Base-by-base conservation (phyloP, 176 grass and related monocot species). In the Thinopyrum elongatum region DNA sequence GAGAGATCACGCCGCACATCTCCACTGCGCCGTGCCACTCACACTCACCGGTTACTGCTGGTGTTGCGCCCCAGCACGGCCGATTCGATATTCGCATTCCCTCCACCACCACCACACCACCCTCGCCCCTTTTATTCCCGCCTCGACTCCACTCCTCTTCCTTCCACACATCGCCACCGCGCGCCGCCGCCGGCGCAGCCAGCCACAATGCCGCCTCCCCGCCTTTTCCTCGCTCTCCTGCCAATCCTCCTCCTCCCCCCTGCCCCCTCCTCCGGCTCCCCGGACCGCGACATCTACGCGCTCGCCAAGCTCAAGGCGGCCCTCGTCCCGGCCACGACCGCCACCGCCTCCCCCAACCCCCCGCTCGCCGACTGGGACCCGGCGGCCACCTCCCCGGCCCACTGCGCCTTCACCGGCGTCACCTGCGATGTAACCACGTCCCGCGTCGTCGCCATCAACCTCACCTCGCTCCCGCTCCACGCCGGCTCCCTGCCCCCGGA, bases 291-390 rank as follows among this genome's bases (percentile, higher is more conserved):
- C 46, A 55, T 65, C 36, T 91, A 90, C 57, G 82, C 93, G 5
- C 70, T 97, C 0, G n/a, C 7, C 80, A 95, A 72, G 85, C 46
- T 97, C 9, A 97, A 93, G 51, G 5, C 82, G 0, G 35, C 87
- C 1, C 57, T 98, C n/a, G 22, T 90, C 0, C 90, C 82, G 15
- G 8, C 9, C n/a, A 8, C 90, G 17, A 0, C 62, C 1, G 10
- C 71, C 0, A 2, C 55, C 1, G 16, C 83, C 55, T 16, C 16
- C 25, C 57, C 88, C 21, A 16, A 2, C 7, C 53, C 53, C 0
- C 75, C 85, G 14, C 90, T 97, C 26, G n/a, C 74, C 28, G 87
- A 98, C 95, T 98, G 95, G 95, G 87, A 85, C 55, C 58, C 88
- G 0, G 1, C 78, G 9, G 87, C 85, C 0, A 1, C 46, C 1